Evolutionary conservation across 208 protist genomes (phyloP).

Genomic region (Acanthamoeba royreba): DNA sequence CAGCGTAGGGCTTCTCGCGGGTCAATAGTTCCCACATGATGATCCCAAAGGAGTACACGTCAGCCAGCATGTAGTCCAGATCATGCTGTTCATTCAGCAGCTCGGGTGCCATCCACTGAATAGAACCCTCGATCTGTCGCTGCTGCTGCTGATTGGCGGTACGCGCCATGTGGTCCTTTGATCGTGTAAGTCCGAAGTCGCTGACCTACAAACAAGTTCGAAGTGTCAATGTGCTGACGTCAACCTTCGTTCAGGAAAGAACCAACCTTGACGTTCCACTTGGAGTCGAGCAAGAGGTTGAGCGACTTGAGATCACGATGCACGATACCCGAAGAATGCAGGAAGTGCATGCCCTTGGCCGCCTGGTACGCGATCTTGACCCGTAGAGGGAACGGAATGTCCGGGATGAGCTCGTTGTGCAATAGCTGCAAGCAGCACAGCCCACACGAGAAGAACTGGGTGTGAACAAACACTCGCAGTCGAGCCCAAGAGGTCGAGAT

Average conservation of each 20-base stretch:
- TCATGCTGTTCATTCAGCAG: background rate
- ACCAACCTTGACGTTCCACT: slow-evolving; percentile 53
- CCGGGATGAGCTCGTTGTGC: background rate
- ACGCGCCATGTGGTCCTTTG: background rate
- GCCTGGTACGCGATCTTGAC: background rate
- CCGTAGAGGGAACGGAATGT: background rate
- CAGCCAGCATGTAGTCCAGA: background rate
- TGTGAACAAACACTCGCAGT: background rate
- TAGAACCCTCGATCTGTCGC: background rate
- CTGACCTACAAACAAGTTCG: background rate
- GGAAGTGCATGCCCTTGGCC: background rate
- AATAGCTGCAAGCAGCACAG: background rate
- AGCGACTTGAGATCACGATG: slow-evolving; percentile 39
- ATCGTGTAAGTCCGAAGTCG: slow-evolving; percentile 16
- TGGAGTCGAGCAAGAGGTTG: slow-evolving; percentile 29
- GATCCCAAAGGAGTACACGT: background rate
- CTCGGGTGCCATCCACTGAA: background rate
- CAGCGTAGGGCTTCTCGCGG: background rate
- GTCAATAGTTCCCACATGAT: background rate
- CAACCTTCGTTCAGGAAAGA: too few species aligned
- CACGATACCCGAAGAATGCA: slow-evolving; percentile 12
- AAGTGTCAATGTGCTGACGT: background rate
- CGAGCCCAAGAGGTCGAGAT: background rate
- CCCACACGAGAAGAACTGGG: background rate
- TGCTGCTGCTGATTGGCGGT: background rate